A percentile compares a stretch with the other conserved stretches of the same genome.
Evolutionary conservation across 2,329 filamentous ascomycete genomes (phyloP).

Genomic region (Apiospora rasikravindrae): DNA sequence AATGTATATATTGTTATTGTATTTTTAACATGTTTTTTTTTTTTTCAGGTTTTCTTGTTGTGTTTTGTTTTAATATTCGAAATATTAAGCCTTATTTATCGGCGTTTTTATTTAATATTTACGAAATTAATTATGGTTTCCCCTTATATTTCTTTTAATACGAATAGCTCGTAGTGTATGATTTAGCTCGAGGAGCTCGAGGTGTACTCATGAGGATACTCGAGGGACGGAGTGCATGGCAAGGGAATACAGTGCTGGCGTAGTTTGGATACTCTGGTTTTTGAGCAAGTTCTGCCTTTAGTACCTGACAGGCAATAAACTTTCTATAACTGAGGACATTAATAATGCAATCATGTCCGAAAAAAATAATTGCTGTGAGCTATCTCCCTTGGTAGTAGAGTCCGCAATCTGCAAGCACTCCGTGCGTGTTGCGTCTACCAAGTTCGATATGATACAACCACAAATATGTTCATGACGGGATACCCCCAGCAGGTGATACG

Average conservation of each 20-base stretch:
- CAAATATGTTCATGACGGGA: neutral
- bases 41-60: too few species aligned
- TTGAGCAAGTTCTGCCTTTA: constrained; percentile 2
- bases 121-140: too few species aligned
- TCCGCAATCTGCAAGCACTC: neutral
- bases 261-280: neutral
- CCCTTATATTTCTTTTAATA: too few species aligned
- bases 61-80: too few species aligned
- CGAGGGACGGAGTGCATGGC: too few species aligned
- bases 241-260: neutral
- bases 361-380: neutral
- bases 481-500: neutral
- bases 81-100: too few species aligned
- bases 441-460: neutral
- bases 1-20: too few species aligned
- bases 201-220: neutral
- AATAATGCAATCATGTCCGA: neutral
- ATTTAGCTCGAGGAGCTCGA: too few species aligned
- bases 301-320: neutral
- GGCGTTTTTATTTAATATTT: too few species aligned
- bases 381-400: neutral
- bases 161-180: too few species aligned
- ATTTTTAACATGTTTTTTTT: too few species aligned
- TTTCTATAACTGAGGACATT: neutral
- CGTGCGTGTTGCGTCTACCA: neutral